Percentiles rank a stretch among this genome's conserved stretches.
phyloP scores from a whole-genome alignment of 179 eudicot genomes.

The Carnegiea gigantea region DNA sequence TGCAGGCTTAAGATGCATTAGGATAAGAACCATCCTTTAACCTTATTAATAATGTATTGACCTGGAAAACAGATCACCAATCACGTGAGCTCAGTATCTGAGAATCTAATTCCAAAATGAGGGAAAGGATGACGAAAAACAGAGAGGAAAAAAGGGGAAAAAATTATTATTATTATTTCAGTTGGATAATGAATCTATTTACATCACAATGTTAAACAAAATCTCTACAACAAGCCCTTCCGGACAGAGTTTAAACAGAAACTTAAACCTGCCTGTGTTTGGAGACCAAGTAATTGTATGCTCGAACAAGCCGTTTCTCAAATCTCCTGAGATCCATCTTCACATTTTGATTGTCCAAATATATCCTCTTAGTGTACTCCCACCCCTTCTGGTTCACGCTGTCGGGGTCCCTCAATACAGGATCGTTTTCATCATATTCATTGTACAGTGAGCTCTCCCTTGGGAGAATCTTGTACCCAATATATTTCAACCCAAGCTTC shows the following conservation, averaged over 20 bases:
- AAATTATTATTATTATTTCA: background rate
- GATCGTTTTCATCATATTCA: constrained; percentile 57
- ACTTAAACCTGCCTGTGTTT: constrained; percentile 7
- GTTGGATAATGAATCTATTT: background rate
- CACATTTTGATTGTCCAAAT: constrained; percentile 67
- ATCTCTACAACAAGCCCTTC: background rate
- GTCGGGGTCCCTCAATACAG: constrained; percentile 64
- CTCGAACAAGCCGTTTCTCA: constrained; percentile 60
- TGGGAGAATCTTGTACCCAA: constrained; percentile 64
- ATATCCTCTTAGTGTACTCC: constrained; percentile 78
- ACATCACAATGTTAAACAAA: background rate
- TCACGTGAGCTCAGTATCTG: background rate
- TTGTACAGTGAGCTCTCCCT: constrained; percentile 82
- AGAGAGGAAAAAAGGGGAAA: background rate
- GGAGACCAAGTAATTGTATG: constrained; percentile 39
- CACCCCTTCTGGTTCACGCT: constrained; percentile 74
- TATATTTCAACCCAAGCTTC: constrained; percentile 79
- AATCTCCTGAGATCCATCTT: constrained; percentile 60
- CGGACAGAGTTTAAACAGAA: background rate
- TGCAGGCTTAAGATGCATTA: background rate
- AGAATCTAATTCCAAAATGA: background rate
- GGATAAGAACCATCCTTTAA: background rate
- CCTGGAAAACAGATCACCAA: constrained; percentile 10
- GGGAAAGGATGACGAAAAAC: background rate
- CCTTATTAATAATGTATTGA: background rate